Evolutionary conservation across 2,329 filamentous ascomycete genomes (phyloP), one percentile per base, ranked within the genome.

Genomic region (Colletotrichum melonis): DNA sequence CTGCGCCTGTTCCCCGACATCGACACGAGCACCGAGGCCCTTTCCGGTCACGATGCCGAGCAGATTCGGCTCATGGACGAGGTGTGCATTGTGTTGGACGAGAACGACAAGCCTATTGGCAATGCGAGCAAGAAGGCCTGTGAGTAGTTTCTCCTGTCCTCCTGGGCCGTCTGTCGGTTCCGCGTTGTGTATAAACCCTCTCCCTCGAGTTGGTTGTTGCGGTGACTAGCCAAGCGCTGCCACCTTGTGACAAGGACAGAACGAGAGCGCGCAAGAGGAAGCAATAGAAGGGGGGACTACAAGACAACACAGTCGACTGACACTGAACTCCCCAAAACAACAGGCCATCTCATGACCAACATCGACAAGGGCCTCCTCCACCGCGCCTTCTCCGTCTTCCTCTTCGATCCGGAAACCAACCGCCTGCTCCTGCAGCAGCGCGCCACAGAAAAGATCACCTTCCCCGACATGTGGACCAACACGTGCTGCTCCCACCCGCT

Each of bases 391-490:
- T 98, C 96, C 72, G 94, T 97, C 78, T 99, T 99, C 87, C 92
- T 99, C 77, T 99, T 99, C 88, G 95, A 98, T 86, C 56, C 71
- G 62, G 93, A 94, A 75, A 90, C 97, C 82, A 97, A 98, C 84
- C 93, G 95, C 79, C 88, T 98, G 74, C 93, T 99, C 57, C 91
- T 99, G 64, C 97, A 99, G 86, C 97, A 98, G 87, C 94, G 97
- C 77, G 97, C 97, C 32, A 87, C 92, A 54, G 96, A 98, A 87
- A 99, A 99, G 88, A 99, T 99, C 81, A 99, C 97, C 7, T 99
- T 99, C 86, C 96, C 97, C 62, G 95, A 98, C 82, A 95, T 98
- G 93, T 99, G 97, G 97, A 99, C 97, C 76, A 99, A 99, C 86
- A 99, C 97, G 38, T 99, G 97, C 89, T 99, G 97, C 88, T 99